Conservation (phyloP, 441 rosid species). For the Erodium trifolium region DNA sequence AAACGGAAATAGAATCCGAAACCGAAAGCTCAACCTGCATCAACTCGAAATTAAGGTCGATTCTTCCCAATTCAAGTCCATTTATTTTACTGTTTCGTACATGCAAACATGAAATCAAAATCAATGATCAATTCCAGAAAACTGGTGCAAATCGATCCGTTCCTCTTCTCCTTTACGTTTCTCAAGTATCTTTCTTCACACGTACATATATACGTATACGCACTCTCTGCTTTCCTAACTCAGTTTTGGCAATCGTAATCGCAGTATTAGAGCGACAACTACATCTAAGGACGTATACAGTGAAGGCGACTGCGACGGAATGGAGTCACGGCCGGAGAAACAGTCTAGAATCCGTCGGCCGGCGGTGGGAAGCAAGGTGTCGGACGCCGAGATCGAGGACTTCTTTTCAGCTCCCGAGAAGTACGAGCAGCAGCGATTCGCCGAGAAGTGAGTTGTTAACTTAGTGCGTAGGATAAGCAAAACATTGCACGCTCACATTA, state of each 20-base stretch:
- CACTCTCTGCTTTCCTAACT: neutral
- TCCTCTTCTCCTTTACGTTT: slow-evolving; percentile 2
- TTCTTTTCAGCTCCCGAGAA: neutral
- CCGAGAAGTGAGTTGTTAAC: neutral
- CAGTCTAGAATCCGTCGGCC: neutral
- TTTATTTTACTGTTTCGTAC: no score
- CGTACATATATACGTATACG: neutral
- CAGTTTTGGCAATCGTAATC: neutral
- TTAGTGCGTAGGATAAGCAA: slow-evolving; percentile 5
- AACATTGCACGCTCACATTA: neutral
- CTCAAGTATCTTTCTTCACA: neutral
- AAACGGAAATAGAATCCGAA: neutral
- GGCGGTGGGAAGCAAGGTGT: neutral
- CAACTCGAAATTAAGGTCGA: neutral
- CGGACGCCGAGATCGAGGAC: neutral
- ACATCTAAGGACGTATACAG: neutral
- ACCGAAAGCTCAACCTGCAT: slow-evolving; percentile 2
- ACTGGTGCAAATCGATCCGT: neutral
- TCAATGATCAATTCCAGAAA: no score
- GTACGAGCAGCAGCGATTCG: neutral
- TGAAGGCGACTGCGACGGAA: neutral
- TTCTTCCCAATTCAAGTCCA: no score
- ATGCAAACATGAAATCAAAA: no score
- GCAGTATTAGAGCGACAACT: neutral
- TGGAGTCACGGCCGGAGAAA: slow-evolving; percentile 2